A percentile compares a stretch with the other conserved stretches of the same genome.
Evolutionary conservation across 108 stramenopile genomes (phyloP).

Genomic region (Schizochytrium sp.): DNA sequence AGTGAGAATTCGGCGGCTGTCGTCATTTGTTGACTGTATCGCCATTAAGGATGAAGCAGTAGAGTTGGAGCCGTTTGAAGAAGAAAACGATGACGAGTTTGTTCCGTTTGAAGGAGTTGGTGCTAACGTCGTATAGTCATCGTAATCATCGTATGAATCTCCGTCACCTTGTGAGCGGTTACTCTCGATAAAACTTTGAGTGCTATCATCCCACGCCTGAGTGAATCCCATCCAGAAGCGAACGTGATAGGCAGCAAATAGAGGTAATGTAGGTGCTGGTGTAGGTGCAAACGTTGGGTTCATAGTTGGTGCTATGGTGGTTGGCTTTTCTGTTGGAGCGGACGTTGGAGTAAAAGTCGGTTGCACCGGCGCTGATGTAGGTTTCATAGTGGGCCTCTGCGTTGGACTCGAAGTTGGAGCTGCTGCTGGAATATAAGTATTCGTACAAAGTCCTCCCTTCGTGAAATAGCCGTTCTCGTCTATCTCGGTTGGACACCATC

Average conservation of each 20-base stretch:
- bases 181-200: not conserved
- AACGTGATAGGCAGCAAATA: not conserved
- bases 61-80: too few species aligned
- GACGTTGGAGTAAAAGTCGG: not conserved
- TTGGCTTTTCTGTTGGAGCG: not conserved
- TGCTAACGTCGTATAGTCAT: not conserved
- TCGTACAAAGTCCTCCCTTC: constrained; percentile 32
- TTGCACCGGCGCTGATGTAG: constrained; percentile 1
- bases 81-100: not conserved
- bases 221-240: not conserved
- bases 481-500: constrained; percentile 55
- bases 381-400: not conserved
- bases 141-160: not conserved
- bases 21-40: not conserved
- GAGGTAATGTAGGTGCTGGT: not conserved
- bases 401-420: not conserved
- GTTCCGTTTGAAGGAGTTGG: not conserved
- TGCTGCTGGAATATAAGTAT: not conserved
- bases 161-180: not conserved
- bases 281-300: constrained; percentile 5
- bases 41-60: not conserved
- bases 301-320: not conserved
- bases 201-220: not conserved
- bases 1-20: not conserved
- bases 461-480: constrained; percentile 2